Base-by-base conservation (phyloP, 1,284 basidiomycete genomes). In the Mycena citricolor region DNA sequence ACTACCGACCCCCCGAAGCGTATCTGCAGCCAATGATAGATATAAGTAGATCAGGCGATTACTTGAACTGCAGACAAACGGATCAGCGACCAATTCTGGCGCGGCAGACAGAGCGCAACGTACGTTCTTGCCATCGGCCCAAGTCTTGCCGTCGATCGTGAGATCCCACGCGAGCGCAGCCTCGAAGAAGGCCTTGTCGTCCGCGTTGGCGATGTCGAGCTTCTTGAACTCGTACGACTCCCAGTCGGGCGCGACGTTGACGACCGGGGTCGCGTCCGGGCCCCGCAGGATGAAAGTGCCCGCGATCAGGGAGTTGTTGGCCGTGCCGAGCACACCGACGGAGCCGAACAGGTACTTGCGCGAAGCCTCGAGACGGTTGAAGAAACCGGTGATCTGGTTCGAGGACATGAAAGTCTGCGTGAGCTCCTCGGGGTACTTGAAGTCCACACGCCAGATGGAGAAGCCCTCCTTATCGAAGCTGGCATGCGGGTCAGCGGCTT, bases 361-460 rank as follows among this genome's bases (percentile, higher is more conserved):
- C 31, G 92, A 92, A 20, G 82, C 93, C 74, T 97, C 94, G 13
- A 98, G 83, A 55, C 95, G 92, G 75, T 92, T 88, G 81, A 95
- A 97, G 83, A 97, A 93, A 21, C 95, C 95, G 49, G 81, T 81
- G 61, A 97, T 86, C 69, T 86, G 86, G 73, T 89, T 88, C 58
- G 84, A 81, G 44, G 90, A 94, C 93, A 92, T 97, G 80, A 93
- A 97, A 44, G 79, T 78, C 67, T 84, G 81, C 30, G 92, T 94
- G 55, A 99, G 84, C 73, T 98, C 95, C 21, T 86, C 77, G 72
- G 90, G 91, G 83, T 97, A 98, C 77, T 97, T 94, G 87, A 92
- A 98, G 76, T 94, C 89, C 47, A 94, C 82, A 54, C 85, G 79
- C 89, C 89, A 95, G 65, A 88, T 67, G 52, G 93, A 95, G 84